Evolutionary conservation across 169 alveolate genomes (phyloP), one percentile per base, ranked within the genome.

Genomic region (Sarcocystis neurona): DNA sequence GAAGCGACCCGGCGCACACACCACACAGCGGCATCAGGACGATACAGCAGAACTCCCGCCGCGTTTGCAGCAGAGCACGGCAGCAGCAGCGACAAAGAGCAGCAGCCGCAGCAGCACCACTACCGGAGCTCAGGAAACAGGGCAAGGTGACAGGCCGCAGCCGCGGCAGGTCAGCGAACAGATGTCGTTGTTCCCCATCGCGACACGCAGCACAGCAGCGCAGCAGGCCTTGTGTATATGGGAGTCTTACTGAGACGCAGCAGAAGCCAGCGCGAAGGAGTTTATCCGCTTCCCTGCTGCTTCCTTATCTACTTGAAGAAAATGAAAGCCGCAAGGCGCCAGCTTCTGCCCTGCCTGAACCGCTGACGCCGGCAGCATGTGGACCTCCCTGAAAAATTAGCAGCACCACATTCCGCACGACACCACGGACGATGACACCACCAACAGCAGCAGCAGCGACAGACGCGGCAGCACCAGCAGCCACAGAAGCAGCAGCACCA

Each of bases 331-430:
- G 56, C 85, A n/a, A n/a, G n/a, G n/a, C n/a, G n/a, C n/a, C n/a
- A n/a, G n/a, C n/a, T n/a, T n/a, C n/a, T n/a, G n/a, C n/a, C n/a
- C n/a, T n/a, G n/a, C n/a, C n/a, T n/a, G n/a, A n/a, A 12, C 68
- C 47, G 70, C 12, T 77, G 48, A 1, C 68, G 85, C 37, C 85
- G 85, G 68, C 85, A 77, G n/a, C 85, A 46, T 43, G 68, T 77
- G 8, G 18, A 48, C 47, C 4, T 43, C 2, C 68, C 85, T 77
- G 80, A 0, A n/a, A 23, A 77, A 23, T 4, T 1, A 77, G 37
- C 80, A 72, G 41, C 30, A 5, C 75, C 10, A 20, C n/a, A n/a
- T n/a, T n/a, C n/a, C n/a, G n/a, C n/a, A n/a, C n/a, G n/a, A n/a
- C 34, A 63, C 5, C n/a, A 20, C 8, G 75, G n/a, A 5, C n/a